Base-by-base conservation (phyloP, 2,329 filamentous ascomycete species). In the Cytospora piceae region DNA sequence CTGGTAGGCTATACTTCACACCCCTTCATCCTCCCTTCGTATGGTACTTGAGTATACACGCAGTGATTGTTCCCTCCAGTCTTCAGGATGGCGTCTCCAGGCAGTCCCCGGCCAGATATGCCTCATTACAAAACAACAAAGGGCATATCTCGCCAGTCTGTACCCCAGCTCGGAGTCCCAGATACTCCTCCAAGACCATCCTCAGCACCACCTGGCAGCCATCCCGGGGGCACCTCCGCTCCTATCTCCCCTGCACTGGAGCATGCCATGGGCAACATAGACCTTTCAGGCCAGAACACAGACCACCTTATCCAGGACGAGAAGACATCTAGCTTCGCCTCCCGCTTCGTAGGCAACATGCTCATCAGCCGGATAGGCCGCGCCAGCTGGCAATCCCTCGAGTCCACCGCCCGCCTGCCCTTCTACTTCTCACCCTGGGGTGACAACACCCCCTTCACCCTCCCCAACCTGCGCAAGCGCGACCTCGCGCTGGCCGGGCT, bases 301-400 rank as follows among this genome's bases (percentile, higher is more conserved):
- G 63, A 65, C 31, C 63, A 68, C 54, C 52, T 66, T 37, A 17
- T 27, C 39, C 51, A 64, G 17, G 68, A 70, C 37, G 69, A 70
- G 46, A 68, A 67, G 54, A 58, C 60, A 17, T 69, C 66, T 58
- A 64, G 62, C 60, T 58, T 55, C 27, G 63, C 64, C n/a, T 55
- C 57, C 17, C 68, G 69, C n/a, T 70, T 70, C 58, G 65, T 69
- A 27, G 69, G 69, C 34, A 70, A 70, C 51, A 70, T 70, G 69
- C 67, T 70, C 31, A 58, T 70, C 46, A 54, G 64, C 12, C 62
- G 69, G 17, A 66, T 70, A 27, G 68, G 69, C 46, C 68, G 69
- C 3, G 69, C 69, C 9, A 64, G 61, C 49, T 67, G 63, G 64
- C 69, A 70, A 51, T 69, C 68, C 3, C 59, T 70, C 4, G 65